phyloP scores from a whole-genome alignment of 1,284 basidiomycete genomes.

The Meira miltonrushii region DNA sequence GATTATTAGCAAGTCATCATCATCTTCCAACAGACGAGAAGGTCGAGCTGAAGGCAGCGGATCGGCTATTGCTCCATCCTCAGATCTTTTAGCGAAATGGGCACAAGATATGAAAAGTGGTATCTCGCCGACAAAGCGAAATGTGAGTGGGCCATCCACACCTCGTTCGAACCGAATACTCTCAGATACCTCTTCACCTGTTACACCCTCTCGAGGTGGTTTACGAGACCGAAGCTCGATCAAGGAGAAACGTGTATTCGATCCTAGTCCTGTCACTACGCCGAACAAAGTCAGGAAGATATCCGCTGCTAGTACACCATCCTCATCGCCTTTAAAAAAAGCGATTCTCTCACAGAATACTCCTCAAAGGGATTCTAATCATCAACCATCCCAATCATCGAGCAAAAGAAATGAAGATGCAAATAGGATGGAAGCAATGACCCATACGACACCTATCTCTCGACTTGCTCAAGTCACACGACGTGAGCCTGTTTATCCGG shows the following conservation, averaged over 20 bases:
- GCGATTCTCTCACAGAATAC: too few relatives aligned
- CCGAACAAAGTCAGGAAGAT: too few relatives aligned
- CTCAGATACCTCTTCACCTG: neutral
- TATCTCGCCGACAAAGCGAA: neutral
- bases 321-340: too few relatives aligned
- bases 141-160: neutral
- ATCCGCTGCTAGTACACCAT: too few relatives aligned
- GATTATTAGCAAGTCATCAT: neutral
- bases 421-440: too few relatives aligned
- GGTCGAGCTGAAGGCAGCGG: neutral
- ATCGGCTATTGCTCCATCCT: neutral
- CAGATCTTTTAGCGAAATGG: neutral
- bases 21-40: neutral
- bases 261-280: neutral
- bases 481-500: too few relatives aligned
- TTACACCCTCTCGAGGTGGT: neutral
- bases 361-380: too few relatives aligned
- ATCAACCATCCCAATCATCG: too few relatives aligned
- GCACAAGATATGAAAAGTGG: conserved; percentile 8
- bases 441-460: too few relatives aligned
- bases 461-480: too few relatives aligned
- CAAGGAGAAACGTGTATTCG: neutral
- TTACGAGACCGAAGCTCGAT: conserved; percentile 2
- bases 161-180: neutral
- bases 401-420: too few relatives aligned